A percentile compares a stretch with the other conserved stretches of the same genome.
Evolutionary conservation across 73 alveolate genomes (phyloP).

Genomic region (Stentor coeruleus): DNA sequence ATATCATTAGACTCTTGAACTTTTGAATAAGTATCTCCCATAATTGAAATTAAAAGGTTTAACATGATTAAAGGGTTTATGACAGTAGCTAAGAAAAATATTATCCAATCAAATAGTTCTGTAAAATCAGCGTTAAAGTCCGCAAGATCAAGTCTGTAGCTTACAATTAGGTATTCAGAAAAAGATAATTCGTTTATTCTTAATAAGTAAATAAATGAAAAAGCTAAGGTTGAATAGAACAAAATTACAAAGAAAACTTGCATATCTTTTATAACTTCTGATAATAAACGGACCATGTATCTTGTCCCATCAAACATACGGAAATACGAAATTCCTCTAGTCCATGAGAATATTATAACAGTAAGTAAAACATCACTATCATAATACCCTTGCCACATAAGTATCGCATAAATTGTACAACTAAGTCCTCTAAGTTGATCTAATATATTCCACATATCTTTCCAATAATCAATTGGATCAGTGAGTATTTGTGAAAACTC

Average conservation of each 20-base stretch:
- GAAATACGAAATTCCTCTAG: conserved; percentile 27
- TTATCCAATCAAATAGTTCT: background rate
- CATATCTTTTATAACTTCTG: conserved; percentile 27
- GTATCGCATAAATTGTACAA: background rate
- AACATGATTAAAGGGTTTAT: background rate
- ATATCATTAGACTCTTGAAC: background rate
- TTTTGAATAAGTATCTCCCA: conserved; percentile 12
- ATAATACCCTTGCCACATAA: background rate
- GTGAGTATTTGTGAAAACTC: background rate
- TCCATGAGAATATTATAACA: background rate
- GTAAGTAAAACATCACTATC: background rate
- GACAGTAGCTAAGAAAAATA: background rate
- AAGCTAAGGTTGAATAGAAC: conserved; percentile 24
- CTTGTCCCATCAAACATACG: conserved; percentile 16
- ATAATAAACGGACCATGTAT: background rate
- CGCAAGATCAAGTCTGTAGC: conserved; percentile 11
- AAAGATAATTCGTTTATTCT: background rate
- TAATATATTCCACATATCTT: background rate
- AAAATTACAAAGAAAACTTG: background rate
- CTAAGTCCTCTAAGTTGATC: background rate
- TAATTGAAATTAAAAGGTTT: conserved; percentile 1
- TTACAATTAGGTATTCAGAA: background rate
- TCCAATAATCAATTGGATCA: background rate
- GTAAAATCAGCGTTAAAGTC: background rate
- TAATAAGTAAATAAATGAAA: conserved; percentile 19